Base-by-base conservation (phyloP, 169 alveolate genomes). In the Plasmodium reichenowi region DNA sequence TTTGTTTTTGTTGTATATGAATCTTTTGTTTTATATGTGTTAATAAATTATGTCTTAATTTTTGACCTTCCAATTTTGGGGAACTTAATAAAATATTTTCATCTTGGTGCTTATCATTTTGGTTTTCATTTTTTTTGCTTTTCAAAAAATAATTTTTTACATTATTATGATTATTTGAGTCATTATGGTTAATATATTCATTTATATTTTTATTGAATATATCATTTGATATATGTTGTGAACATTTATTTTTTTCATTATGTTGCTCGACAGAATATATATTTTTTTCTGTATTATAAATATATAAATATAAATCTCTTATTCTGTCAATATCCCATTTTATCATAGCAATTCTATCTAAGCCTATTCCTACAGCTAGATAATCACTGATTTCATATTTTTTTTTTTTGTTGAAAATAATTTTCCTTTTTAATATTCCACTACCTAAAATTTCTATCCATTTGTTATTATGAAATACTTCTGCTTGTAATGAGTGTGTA, bases 361-460 rank as follows among this genome's bases (percentile, higher is more conserved):
- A n/a, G 0, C 91, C 91, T 45, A 83, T 48, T 15, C 91, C 91
- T 47, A 83, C 29, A 62, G 91, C 91, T 83, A 83, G 45, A 60
- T 83, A 83, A 68, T 83, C 91, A 83, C 63, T 26, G n/a, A 83
- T 26, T 68, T 83, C 91, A 56, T 68, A 68, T 15, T 67, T 60
- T 62, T 68, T 83, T 58, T 24, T 56, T 68, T 83, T 83, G 24
- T 68, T 17, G 58, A 83, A 83, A 48, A 83, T 47, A 4, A 83
- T 83, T 83, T 83, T 83, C 10, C 43, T 43, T 63, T 54, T 83
- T 83, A 83, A 83, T n/a, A 83, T 83, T 54, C 91, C 91, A 83
- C 91, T 43, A n/a, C 91, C 91, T 50, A 83, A 50, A 52, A 83
- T 83, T 67, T 83, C 91, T 20, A 83, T 50, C 91, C 91, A 83